These are phyloP conservation scores for Plasmopara halstedii DNA, from an alignment of 352 stramenopile genomes.

Conservation along the genomic window DNA sequence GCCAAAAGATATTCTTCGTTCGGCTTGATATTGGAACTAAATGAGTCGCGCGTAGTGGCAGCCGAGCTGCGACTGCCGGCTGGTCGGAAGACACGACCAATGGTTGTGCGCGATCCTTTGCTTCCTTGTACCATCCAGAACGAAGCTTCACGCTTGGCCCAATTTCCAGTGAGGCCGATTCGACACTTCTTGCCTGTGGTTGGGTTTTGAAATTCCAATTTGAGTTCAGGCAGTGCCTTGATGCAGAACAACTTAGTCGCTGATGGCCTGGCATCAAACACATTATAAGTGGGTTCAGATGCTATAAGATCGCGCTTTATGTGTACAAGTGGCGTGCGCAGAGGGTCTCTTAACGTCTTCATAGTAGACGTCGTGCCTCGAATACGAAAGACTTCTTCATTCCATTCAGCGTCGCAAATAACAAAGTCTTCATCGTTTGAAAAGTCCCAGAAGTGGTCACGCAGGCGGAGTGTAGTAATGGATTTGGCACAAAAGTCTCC, in stretches of 20 bases:
- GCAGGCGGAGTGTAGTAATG: constrained; percentile 29
- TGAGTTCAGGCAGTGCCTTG: constrained; percentile 26
- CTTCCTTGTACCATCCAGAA: constrained; percentile 30
- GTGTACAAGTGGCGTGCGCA: constrained; percentile 26
- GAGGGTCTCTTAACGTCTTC: constrained; percentile 26
- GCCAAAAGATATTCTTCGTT: constrained; percentile 29
- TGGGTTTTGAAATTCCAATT: constrained; percentile 20
- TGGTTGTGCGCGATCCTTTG: constrained; percentile 15
- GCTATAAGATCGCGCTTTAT: constrained; percentile 32
- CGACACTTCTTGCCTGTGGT: constrained; percentile 23
- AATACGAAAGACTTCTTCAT: constrained; percentile 26
- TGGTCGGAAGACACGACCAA: constrained; percentile 26
- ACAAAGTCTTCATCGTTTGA: constrained; percentile 26
- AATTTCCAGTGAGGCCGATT: constrained; percentile 25
- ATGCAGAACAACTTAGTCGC: constrained; percentile 29
- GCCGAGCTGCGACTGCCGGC: constrained; percentile 15
- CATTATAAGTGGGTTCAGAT: constrained; percentile 30
- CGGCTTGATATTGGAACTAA: constrained; percentile 11
- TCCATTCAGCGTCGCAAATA: constrained; percentile 23
- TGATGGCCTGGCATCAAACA: constrained; percentile 23
- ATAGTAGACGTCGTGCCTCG: constrained; percentile 24
- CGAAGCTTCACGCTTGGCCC: constrained; percentile 20
- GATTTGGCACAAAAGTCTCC: constrained; percentile 18
- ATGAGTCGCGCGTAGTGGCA: constrained; percentile 13
- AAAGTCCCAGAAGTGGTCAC: constrained; percentile 26